phyloP scores from a whole-genome alignment of 257 asterid genomes.

The Scutellaria barbata region DNA sequence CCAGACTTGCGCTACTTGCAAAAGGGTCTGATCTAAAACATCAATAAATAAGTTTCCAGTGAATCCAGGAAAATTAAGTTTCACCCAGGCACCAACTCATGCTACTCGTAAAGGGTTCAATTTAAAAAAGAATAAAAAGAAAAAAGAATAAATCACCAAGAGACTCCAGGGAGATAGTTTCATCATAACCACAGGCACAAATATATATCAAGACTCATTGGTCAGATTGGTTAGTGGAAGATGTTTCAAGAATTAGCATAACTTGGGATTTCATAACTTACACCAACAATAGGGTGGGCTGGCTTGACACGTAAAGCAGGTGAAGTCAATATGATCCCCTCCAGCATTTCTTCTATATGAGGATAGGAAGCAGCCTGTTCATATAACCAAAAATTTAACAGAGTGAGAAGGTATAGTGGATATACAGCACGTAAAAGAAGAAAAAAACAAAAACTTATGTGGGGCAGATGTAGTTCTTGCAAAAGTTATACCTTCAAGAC shows the following conservation, averaged over 20 bases:
- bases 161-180: no score
- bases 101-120: no score
- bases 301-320: conserved; percentile 99
- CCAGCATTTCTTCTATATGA: conserved; percentile 76
- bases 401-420: not conserved
- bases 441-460: not conserved
- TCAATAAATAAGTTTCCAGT: no score
- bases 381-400: conserved; percentile 34
- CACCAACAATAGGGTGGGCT: conserved; percentile 93
- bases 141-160: no score
- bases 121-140: no score
- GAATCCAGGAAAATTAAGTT: no score
- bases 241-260: conserved; percentile 7
- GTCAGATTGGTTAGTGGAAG: no score
- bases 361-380: conserved; percentile 83
- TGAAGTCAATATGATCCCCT: conserved; percentile 92
- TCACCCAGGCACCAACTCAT: no score
- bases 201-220: no score
- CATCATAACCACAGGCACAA: no score
- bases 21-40: no score
- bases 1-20: no score
- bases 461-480: not conserved
- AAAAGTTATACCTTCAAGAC: conserved; percentile 74
- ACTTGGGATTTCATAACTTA: conserved; percentile 45
- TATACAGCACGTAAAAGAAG: not conserved